Percentiles rank a stretch among this genome's conserved stretches.
phyloP scores from a whole-genome alignment of 1,284 basidiomycete genomes.

The Apiotrichum montevideense region DNA sequence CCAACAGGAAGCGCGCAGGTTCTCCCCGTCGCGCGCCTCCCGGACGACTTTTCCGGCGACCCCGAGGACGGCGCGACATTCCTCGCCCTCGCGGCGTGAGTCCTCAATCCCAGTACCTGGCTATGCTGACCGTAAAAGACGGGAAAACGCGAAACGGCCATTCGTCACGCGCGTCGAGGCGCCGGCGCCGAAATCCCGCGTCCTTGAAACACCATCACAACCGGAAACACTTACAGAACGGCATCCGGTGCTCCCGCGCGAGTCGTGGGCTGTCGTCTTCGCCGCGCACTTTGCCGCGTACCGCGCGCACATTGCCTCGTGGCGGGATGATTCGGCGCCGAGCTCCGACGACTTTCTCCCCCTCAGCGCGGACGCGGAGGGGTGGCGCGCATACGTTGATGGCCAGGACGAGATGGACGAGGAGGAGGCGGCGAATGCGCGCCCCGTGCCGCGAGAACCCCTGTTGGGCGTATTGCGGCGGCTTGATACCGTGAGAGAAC shows the following conservation, averaged over 20 bases:
- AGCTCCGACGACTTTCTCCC: slow-evolving; percentile 1
- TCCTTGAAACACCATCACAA: neutral
- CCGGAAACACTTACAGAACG: neutral
- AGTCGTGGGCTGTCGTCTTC: slow-evolving; percentile 30
- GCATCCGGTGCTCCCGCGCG: slow-evolving; percentile 26
- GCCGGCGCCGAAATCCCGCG: neutral
- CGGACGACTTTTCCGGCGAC: slow-evolving; percentile 31
- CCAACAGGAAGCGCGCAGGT: slow-evolving; percentile 15
- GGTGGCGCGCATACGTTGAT: slow-evolving; percentile 8
- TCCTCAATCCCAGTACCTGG: neutral
- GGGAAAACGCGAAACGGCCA: slow-evolving; percentile 22
- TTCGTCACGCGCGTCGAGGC: slow-evolving; percentile 24
- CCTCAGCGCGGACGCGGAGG: slow-evolving; percentile 8
- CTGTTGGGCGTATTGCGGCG: slow-evolving; percentile 24
- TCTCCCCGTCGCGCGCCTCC: slow-evolving; percentile 31
- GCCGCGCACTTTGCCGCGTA: slow-evolving; percentile 28
- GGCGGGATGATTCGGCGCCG: neutral
- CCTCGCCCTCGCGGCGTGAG: slow-evolving; percentile 35
- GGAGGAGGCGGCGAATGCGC: slow-evolving; percentile 14
- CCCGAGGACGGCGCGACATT: slow-evolving; percentile 33
- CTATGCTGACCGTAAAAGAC: slow-evolving; percentile 7
- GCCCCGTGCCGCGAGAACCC: slow-evolving; percentile 22
- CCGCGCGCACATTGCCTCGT: slow-evolving; percentile 5
- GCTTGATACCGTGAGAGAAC: slow-evolving; percentile 25
- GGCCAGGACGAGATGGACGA: slow-evolving; percentile 8